Percentiles rank a stretch among this genome's conserved stretches.
Evolutionary conservation across 108 stramenopile species (phyloP).

Genomic region (Cylindrotheca fusiformis): DNA sequence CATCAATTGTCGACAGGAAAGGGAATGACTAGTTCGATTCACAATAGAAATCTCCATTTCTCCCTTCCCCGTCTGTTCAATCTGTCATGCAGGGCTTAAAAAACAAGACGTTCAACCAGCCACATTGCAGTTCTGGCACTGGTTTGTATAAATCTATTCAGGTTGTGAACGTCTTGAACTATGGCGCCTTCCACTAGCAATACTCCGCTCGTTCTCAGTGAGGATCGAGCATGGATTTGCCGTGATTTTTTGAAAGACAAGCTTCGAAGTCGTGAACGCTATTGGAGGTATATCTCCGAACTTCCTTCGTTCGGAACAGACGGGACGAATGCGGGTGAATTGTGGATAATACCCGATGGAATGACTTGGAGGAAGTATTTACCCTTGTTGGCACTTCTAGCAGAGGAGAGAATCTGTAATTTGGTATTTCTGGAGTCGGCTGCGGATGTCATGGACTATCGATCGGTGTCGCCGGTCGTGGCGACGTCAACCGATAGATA

Average conservation of each 20-base stretch:
- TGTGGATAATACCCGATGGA: conserved; percentile 41
- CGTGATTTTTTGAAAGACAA: conserved; percentile 43
- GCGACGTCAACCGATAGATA: background rate
- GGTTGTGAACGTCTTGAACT: no score
- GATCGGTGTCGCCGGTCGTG: conserved; percentile 29
- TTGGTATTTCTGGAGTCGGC: conserved; percentile 41
- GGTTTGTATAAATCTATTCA: no score
- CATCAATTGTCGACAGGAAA: no score
- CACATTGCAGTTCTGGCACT: no score
- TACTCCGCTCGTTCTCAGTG: background rate
- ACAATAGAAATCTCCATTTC: no score
- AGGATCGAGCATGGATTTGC: conserved; percentile 19
- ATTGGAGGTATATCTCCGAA: conserved; percentile 19
- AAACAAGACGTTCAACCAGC: no score
- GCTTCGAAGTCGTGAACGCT: conserved; percentile 36
- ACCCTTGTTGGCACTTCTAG: conserved; percentile 23
- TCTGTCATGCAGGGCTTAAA: no score
- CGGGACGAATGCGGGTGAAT: background rate
- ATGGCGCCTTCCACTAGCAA: background rate
- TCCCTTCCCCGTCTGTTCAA: no score
- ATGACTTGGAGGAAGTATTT: conserved; percentile 45
- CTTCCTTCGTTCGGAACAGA: background rate
- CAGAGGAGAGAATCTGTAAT: conserved; percentile 6
- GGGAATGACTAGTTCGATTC: no score
- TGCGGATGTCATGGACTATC: conserved; percentile 48